Percentiles rank a stretch among this genome's conserved stretches.
Evolutionary conservation across 208 protist genomes (phyloP).

Genomic region (Trichomonas gallinae): DNA sequence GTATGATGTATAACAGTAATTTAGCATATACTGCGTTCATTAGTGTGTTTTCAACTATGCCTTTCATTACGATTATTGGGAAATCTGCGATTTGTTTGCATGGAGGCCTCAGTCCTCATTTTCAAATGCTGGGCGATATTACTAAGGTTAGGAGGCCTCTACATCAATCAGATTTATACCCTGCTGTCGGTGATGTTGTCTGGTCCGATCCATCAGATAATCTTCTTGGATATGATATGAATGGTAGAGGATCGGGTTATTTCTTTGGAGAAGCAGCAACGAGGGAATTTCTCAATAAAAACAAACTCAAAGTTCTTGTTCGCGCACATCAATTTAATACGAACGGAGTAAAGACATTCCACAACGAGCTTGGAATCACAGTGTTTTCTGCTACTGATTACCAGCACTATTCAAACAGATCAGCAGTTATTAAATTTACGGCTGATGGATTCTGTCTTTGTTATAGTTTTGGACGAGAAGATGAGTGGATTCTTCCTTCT

Average conservation of each 20-base stretch:
- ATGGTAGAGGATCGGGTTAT: neutral
- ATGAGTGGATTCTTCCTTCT: neutral
- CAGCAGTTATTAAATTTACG: neutral
- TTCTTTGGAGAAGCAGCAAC: neutral
- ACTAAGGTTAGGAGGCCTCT: conserved; percentile 55
- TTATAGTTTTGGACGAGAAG: neutral
- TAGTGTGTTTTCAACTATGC: conserved; percentile 97
- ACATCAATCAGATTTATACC: conserved; percentile 56
- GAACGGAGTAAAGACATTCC: neutral
- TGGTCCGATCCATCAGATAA: neutral
- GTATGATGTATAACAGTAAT: conserved; percentile 53
- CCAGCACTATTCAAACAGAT: neutral
- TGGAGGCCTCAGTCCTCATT: conserved; percentile 57
- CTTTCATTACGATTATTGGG: conserved; percentile 70
- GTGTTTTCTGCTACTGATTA: neutral
- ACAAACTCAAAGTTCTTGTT: neutral
- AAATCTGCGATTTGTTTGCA: conserved; percentile 59
- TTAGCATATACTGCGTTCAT: conserved; percentile 80
- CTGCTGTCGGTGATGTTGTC: conserved; percentile 87
- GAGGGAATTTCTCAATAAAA: neutral
- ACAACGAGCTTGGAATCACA: neutral
- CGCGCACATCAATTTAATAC: neutral
- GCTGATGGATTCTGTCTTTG: neutral
- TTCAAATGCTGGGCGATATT: conserved; percentile 65
- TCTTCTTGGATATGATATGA: neutral